Evolutionary conservation across 2,329 filamentous ascomycete species (phyloP).

Genomic region (Aspergillus tanneri): DNA sequence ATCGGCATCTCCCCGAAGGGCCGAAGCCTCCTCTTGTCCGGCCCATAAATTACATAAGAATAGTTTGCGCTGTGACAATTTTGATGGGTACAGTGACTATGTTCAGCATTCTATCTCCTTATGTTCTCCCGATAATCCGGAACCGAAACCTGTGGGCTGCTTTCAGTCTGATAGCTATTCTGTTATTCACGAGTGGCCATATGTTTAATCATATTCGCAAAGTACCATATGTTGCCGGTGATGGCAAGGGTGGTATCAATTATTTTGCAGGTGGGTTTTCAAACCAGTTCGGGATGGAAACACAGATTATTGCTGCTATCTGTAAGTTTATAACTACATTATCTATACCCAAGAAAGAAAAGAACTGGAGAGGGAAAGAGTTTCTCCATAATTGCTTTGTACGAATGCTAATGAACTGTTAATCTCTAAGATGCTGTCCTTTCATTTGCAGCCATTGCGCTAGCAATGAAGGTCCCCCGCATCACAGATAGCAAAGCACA

Average conservation of each 20-base stretch:
- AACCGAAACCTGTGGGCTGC: constrained; percentile 94
- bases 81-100: constrained; percentile 68
- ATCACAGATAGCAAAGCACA: constrained; percentile 75
- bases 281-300: constrained; percentile 90
- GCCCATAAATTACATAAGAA: constrained; percentile 82
- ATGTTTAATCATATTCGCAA: constrained; percentile 99
- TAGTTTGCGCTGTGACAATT: constrained; percentile 66
- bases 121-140: constrained; percentile 75
- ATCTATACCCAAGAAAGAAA: not conserved
- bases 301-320: constrained; percentile 88
- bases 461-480: constrained; percentile 88
- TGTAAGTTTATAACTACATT: constrained; percentile 64
- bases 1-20: constrained; percentile 72
- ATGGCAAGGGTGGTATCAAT: constrained; percentile 79
- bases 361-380: not conserved
- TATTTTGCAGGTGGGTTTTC: constrained; percentile 94
- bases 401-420: constrained; percentile 19
- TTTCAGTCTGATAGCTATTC: constrained; percentile 79
- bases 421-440: constrained; percentile 68
- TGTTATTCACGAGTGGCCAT: constrained; percentile 92
- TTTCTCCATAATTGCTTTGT: too few relatives aligned
- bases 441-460: constrained; percentile 85
- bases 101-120: constrained; percentile 70
- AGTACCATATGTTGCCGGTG: constrained; percentile 83
- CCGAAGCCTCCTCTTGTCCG: constrained; percentile 76